Percentiles rank a stretch among this genome's conserved stretches.
These are phyloP conservation scores for Prunus dulcis DNA, from an alignment of 306 rosid genomes.

Conservation along the genomic window DNA sequence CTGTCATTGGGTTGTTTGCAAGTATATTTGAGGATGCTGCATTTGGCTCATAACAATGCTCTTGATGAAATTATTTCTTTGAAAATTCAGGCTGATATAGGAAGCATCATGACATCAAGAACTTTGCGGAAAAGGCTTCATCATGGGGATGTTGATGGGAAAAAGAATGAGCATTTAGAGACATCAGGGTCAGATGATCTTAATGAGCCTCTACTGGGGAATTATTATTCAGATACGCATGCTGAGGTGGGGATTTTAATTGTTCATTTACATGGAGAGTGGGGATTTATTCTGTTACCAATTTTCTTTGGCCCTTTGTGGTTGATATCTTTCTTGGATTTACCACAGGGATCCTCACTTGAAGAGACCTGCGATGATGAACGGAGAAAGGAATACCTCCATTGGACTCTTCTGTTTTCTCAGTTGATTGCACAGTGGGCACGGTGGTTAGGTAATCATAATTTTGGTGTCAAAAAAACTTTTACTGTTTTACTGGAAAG, in stretches of 20 bases:
- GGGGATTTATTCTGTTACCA: background rate
- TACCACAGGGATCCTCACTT: slow-evolving; percentile 33
- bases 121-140: slow-evolving; percentile 80
- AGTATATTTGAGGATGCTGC: background rate
- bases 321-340: slow-evolving; percentile 3
- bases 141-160: slow-evolving; percentile 82
- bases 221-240: slow-evolving; percentile 30
- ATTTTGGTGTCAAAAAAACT: background rate
- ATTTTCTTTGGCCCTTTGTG: slow-evolving; percentile 2
- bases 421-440: slow-evolving; percentile 87
- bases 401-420: slow-evolving; percentile 81
- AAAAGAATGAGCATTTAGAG: slow-evolving; percentile 49
- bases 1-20: background rate
- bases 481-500: background rate
- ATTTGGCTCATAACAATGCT: background rate
- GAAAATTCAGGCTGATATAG: slow-evolving; percentile 32
- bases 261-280: background rate
- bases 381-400: slow-evolving; percentile 63
- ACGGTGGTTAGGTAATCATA: slow-evolving; percentile 70
- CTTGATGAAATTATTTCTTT: background rate
- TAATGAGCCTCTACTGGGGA: slow-evolving; percentile 64
- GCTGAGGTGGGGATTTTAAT: slow-evolving; percentile 39
- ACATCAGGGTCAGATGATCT: slow-evolving; percentile 48
- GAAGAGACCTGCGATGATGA: slow-evolving; percentile 80
- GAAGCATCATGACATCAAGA: slow-evolving; percentile 52